Conservation (phyloP, 768 basidiomycete species). For the Gloeostereum incarnatum region DNA sequence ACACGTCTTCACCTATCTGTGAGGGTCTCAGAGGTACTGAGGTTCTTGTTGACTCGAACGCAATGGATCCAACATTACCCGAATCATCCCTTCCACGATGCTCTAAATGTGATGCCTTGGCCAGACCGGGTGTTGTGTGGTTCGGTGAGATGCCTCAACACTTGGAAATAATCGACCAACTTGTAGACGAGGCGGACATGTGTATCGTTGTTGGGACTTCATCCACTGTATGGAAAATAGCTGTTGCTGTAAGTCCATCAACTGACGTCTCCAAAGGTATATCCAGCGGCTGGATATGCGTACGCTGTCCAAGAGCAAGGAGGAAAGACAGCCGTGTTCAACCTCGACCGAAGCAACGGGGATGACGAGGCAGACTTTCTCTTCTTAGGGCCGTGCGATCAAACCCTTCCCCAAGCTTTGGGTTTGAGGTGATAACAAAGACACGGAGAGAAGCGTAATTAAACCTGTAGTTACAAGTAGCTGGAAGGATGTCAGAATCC, state of each 20-base stretch:
- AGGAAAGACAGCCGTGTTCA: conserved; percentile 30
- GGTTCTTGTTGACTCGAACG: conserved; percentile 19
- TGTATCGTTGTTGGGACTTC: conserved; percentile 49
- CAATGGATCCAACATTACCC: conserved; percentile 26
- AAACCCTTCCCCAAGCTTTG: conserved; percentile 4
- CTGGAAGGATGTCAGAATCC: too few species aligned
- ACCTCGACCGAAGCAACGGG: conserved; percentile 15
- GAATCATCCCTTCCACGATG: conserved; percentile 33
- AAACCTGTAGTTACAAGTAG: too few species aligned
- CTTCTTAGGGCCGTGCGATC: conserved; percentile 34
- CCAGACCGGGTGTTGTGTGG: conserved; percentile 50
- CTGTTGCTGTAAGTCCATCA: background rate
- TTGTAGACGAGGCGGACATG: conserved; percentile 38
- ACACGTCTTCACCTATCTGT: conserved; percentile 35
- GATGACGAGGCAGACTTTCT: conserved; percentile 14
- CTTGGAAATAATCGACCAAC: conserved; percentile 26
- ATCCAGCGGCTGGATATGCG: conserved; percentile 25
- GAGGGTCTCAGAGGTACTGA: conserved; percentile 35
- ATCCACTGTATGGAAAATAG: conserved; percentile 25
- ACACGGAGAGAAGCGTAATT: too few species aligned
- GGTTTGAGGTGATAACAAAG: background rate
- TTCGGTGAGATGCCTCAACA: conserved; percentile 38
- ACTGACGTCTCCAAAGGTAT: conserved; percentile 14
- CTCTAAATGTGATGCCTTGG: conserved; percentile 28
- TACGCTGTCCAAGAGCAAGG: conserved; percentile 20